Percentiles rank a stretch among this genome's conserved stretches.
phyloP scores from a whole-genome alignment of 768 basidiomycete species.

The Mycena kentingensis region DNA sequence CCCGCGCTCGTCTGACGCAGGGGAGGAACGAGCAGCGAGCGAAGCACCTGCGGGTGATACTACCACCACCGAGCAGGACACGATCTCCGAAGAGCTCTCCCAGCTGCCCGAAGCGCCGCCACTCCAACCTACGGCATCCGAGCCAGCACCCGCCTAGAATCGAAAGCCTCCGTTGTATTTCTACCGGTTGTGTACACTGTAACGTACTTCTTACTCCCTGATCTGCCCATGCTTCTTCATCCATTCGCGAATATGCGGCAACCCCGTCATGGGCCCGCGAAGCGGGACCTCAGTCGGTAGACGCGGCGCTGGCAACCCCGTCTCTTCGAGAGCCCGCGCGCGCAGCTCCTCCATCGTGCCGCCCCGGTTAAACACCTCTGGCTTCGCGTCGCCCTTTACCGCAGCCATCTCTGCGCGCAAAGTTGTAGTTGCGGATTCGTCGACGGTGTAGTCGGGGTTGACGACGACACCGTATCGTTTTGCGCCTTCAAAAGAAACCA shows the following conservation, averaged over 20 bases:
- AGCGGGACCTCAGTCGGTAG: conserved; percentile 12
- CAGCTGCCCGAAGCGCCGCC: neutral
- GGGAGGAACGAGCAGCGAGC: conserved; percentile 6
- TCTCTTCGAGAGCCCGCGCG: conserved; percentile 11
- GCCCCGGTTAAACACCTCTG: conserved; percentile 21
- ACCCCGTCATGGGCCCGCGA: conserved; percentile 12
- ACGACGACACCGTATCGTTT: conserved; percentile 22
- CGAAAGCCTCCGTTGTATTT: too few species aligned
- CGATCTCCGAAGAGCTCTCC: conserved; percentile 4
- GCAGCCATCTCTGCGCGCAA: conserved; percentile 11
- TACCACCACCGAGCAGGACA: neutral
- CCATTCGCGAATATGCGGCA: conserved; percentile 16
- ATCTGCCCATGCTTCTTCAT: conserved; percentile 16
- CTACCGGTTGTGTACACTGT: too few species aligned
- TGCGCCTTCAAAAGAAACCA: conserved; percentile 15
- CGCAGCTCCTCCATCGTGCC: conserved; percentile 15
- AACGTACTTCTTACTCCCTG: conserved; percentile 4
- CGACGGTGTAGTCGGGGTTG: conserved; percentile 5
- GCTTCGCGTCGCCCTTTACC: neutral
- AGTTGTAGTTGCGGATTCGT: conserved; percentile 7
- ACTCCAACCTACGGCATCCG: neutral
- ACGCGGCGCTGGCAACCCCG: conserved; percentile 13
- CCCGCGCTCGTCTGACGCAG: too few species aligned
- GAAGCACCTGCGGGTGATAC: neutral
- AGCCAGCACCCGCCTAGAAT: too few species aligned